phyloP scores from a whole-genome alignment of 306 rosid genomes.

The Begonia peltatifolia region DNA sequence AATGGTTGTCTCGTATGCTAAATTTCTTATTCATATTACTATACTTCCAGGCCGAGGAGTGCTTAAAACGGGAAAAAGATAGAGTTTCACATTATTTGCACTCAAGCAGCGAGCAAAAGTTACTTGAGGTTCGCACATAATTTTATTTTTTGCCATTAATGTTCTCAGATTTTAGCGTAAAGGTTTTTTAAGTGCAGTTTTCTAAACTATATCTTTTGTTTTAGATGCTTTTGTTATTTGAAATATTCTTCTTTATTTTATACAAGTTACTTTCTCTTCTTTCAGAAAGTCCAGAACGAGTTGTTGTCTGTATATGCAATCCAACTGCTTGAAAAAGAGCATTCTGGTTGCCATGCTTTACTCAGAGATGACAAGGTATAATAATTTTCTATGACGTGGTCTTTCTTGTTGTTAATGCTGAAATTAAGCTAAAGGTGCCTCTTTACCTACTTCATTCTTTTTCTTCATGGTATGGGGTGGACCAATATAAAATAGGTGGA shows the following conservation, averaged over 20 bases:
- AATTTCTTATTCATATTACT: conserved; percentile 4
- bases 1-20: neutral
- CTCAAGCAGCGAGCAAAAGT: conserved; percentile 38
- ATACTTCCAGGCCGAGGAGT: conserved; percentile 30
- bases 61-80: conserved; percentile 34
- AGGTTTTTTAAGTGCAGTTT: neutral
- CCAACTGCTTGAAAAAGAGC: conserved; percentile 45
- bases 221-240: neutral
- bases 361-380: conserved; percentile 43
- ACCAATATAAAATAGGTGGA: conserved; percentile 35
- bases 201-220: neutral
- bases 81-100: conserved; percentile 33
- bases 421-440: neutral
- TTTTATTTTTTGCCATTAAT: neutral
- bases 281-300: conserved; percentile 42
- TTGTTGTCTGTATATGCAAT: conserved; percentile 34
- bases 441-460: conserved; percentile 5
- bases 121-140: conserved; percentile 27
- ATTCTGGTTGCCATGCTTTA: conserved; percentile 44
- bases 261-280: conserved; percentile 3
- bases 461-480: conserved; percentile 1
- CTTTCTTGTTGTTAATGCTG: neutral
- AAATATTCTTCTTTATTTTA: neutral
- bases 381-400: too few relatives aligned
- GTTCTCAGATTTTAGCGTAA: neutral